Evolutionary conservation across 164 flowering plant species (phyloP).

Genomic region (Piper longum): DNA sequence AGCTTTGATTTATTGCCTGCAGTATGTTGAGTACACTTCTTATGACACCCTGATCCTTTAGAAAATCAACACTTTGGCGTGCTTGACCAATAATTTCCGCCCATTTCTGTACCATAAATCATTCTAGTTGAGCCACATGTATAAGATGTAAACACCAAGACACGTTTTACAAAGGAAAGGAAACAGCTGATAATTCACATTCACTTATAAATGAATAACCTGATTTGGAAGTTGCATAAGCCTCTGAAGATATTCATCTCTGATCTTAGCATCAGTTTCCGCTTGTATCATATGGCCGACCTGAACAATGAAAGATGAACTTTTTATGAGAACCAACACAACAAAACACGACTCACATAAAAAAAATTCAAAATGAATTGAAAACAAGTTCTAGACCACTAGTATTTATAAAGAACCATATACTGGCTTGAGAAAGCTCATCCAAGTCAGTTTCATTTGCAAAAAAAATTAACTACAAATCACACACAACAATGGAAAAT

Average conservation of each 20-base stretch:
- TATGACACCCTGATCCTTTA: conserved; percentile 86
- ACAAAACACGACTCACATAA: too few relatives aligned
- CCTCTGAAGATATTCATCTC: conserved; percentile 85
- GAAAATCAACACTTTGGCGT: conserved; percentile 69
- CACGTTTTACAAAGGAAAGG: background rate
- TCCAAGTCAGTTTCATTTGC: too few relatives aligned
- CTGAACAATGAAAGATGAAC: conserved; percentile 19
- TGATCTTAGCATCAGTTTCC: conserved; percentile 83
- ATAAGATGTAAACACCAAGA: background rate
- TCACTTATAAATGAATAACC: conserved; percentile 19
- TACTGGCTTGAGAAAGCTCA: too few relatives aligned
- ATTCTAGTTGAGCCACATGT: background rate
- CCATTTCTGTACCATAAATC: conserved; percentile 65
- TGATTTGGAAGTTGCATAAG: conserved; percentile 93
- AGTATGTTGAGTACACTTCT: conserved; percentile 81
- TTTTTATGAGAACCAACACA: too few relatives aligned
- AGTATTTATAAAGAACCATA: too few relatives aligned
- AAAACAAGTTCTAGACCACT: too few relatives aligned
- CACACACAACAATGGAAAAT: too few relatives aligned
- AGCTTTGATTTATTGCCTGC: conserved; percentile 40
- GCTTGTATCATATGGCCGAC: conserved; percentile 97
- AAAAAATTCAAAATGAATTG: too few relatives aligned
- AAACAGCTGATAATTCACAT: background rate
- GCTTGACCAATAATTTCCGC: conserved; percentile 93
- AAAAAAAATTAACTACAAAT: too few relatives aligned